These are phyloP conservation scores for Agaricus blazei DNA, from an alignment of 768 basidiomycete genomes.

Conservation along the genomic window DNA sequence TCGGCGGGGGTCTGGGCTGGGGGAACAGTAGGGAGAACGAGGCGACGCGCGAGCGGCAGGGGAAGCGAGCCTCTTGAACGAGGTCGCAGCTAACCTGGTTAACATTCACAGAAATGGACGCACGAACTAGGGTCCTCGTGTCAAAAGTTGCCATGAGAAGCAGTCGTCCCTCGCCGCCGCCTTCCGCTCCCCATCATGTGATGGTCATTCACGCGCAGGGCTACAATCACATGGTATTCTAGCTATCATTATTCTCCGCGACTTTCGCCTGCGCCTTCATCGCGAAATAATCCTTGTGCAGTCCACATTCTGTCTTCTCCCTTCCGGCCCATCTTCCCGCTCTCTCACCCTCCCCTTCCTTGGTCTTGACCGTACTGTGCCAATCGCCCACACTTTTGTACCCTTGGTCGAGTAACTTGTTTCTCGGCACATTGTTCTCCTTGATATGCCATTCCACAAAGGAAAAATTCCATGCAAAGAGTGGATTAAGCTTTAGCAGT, in stretches of 20 bases:
- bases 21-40: background rate
- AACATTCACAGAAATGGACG: background rate
- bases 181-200: conserved; percentile 1
- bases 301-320: conserved; percentile 91
- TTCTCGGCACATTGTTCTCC: conserved; percentile 78
- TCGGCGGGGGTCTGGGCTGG: background rate
- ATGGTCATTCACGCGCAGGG: conserved; percentile 7
- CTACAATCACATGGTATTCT: no score
- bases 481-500: conserved; percentile 89
- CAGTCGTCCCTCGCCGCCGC: background rate
- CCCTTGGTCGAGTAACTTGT: conserved; percentile 83
- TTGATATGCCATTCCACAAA: conserved; percentile 84
- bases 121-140: conserved; percentile 6
- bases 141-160: conserved; percentile 4
- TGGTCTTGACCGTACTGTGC: conserved; percentile 82
- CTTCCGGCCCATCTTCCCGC: conserved; percentile 90
- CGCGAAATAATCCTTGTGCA: conserved; percentile 87
- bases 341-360: conserved; percentile 77
- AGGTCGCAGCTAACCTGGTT: background rate
- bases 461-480: conserved; percentile 83
- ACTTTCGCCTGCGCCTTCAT: conserved; percentile 55
- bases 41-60: background rate
- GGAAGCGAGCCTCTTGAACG: background rate
- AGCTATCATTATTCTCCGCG: conserved; percentile 8
- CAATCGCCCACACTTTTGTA: conserved; percentile 97